Conservation (phyloP, 2,329 filamentous ascomycete species). For the Taxawa tesnikishii region DNA sequence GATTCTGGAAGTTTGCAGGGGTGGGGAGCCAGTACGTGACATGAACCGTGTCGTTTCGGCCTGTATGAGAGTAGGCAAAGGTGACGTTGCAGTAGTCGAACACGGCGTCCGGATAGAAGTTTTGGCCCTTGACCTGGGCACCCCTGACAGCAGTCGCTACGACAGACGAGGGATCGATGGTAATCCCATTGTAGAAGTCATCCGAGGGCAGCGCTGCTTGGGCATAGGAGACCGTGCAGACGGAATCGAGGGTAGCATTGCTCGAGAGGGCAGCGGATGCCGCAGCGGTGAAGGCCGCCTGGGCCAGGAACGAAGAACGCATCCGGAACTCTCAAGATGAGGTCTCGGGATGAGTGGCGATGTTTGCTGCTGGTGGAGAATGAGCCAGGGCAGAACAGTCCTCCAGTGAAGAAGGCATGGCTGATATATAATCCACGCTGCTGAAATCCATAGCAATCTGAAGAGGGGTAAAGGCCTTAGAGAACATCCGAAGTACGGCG, state of each 20-base stretch:
- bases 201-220: slow-evolving; percentile 7
- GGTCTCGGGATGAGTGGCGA: neutral
- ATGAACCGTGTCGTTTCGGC: slow-evolving; percentile 20
- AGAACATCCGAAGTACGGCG: neutral
- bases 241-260: slow-evolving; percentile 7
- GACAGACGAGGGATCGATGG: slow-evolving; percentile 26
- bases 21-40: slow-evolving; percentile 31
- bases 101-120: slow-evolving; percentile 19
- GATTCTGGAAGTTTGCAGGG: slow-evolving; percentile 30
- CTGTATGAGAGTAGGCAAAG: slow-evolving; percentile 33
- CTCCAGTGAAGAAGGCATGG: neutral
- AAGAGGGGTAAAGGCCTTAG: neutral
- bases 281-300: neutral
- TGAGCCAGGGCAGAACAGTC: neutral
- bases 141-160: slow-evolving; percentile 24
- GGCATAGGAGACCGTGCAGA: slow-evolving; percentile 10
- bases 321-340: neutral
- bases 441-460: neutral
- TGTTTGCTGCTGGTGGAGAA: neutral
- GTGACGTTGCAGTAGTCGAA: slow-evolving; percentile 17
- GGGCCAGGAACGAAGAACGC: neutral
- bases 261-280: neutral
- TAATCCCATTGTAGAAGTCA: slow-evolving; percentile 17
- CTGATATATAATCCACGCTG: neutral
- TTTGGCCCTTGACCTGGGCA: slow-evolving; percentile 14